Evolutionary conservation across 441 rosid genomes (phyloP), one percentile per base, ranked within the genome.

Genomic region (Erodium moschatum): DNA sequence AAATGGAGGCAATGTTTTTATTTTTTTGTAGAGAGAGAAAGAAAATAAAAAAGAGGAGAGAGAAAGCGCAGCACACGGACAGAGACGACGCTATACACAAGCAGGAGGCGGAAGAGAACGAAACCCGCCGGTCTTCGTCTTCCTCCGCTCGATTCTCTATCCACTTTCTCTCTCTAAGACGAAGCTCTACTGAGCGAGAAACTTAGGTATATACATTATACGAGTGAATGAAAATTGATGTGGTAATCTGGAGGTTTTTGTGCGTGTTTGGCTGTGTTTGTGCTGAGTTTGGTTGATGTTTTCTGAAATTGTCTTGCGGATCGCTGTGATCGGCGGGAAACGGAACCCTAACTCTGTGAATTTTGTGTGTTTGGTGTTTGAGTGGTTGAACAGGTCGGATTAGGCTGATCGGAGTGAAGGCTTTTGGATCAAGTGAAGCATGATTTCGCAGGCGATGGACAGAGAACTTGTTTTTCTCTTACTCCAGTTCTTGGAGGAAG

Each of bases 401-500:
- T 19, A 18, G 62, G 62, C 11, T 20, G 62, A 56, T 56, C 62
- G 62, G 61, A 54, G 61, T 6, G 61, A 16, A 54, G 61, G 61
- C 62, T 19, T 20, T 56, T 18, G 10, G 62, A 19, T 16, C 11
- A 10, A 11, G 62, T 18, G 62, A 56, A 56, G 62, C 72, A 89
- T 86, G 95, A 77, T 89, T 31, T 87, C 90, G 63, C 85, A 44
- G 50, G 50, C 13, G 50, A 11, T 85, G 12, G 87, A 90, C 71
- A 84, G 89, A 66, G 96, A 89, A 48, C 90, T 89, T 15, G 90
- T 89, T 68, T 89, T 87, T 73, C 85, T 87, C 48, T 84, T 89
- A 81, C 96, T 87, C 69, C 92, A 89, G 74, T 89, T 89, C 73
- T 90, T 89, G 5, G 96, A 89, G 33, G 92, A 89, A 68, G 92